A percentile compares a stretch with the other conserved stretches of the same genome.
These are phyloP conservation scores for Wickerhamiella pararugosa DNA, from an alignment of 1,139 yeast species.

Conservation along the genomic window DNA sequence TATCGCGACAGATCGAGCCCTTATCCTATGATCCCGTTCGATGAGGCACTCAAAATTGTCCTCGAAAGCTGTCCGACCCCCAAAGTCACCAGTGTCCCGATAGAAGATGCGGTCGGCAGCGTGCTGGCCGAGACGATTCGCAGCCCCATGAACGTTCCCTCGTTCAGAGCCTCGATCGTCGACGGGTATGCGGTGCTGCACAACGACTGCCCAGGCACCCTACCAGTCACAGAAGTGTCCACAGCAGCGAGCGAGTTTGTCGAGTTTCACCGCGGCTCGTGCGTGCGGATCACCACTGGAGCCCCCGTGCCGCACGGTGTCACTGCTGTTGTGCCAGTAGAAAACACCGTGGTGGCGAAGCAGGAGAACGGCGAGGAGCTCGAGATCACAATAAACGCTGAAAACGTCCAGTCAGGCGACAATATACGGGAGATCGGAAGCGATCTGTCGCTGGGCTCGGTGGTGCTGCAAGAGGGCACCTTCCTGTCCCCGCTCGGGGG, in stretches of 20 bases:
- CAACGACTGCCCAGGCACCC: slow-evolving; percentile 31
- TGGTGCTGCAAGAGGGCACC: slow-evolving; percentile 26
- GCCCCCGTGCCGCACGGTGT: slow-evolving; percentile 39
- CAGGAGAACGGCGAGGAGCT: slow-evolving; percentile 29
- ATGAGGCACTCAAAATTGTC: slow-evolving; percentile 24
- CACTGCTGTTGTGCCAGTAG: slow-evolving; percentile 38
- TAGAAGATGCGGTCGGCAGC: slow-evolving; percentile 23
- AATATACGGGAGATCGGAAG: slow-evolving; percentile 34
- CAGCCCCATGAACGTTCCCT: slow-evolving; percentile 30
- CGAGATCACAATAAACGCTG: slow-evolving; percentile 23
- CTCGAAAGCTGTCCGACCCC: slow-evolving; percentile 15
- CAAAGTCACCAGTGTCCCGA: slow-evolving; percentile 14
- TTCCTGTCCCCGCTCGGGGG: slow-evolving; percentile 30
- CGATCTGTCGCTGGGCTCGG: slow-evolving; percentile 27
- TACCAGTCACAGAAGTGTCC: slow-evolving; percentile 28
- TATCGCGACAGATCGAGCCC: slow-evolving; percentile 32
- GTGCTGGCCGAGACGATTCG: slow-evolving; percentile 29
- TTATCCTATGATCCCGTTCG: slow-evolving; percentile 31
- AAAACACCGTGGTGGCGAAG: slow-evolving; percentile 30
- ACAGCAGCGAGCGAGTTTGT: slow-evolving; percentile 28
- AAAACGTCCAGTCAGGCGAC: slow-evolving; percentile 26
- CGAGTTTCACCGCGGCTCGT: slow-evolving; percentile 21
- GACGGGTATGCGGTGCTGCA: slow-evolving; percentile 37
- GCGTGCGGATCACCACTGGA: slow-evolving; percentile 37
- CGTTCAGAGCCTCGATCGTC: slow-evolving; percentile 36